phyloP scores from a whole-genome alignment of 225 moss, liverwort and hornwort genomes.

The Sphagnum tenellum region DNA sequence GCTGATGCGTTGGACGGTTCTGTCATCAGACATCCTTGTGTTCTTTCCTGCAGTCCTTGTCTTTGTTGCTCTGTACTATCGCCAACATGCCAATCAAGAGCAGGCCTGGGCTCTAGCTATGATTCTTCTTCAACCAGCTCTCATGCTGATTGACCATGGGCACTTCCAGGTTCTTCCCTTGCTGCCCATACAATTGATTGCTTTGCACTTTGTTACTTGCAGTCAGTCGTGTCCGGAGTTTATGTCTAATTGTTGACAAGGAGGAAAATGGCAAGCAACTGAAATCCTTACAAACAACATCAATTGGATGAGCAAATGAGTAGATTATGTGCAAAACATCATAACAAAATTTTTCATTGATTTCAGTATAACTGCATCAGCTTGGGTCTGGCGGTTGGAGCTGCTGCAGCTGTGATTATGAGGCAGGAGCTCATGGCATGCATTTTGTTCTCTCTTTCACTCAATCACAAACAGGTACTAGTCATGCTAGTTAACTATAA shows the following conservation, averaged over 20 bases:
- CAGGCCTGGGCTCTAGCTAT: slow-evolving; percentile 66
- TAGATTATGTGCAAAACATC: neutral
- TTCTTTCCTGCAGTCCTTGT: slow-evolving; percentile 97
- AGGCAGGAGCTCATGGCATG: slow-evolving; percentile 61
- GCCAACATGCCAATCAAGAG: slow-evolving; percentile 31
- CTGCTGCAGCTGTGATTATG: slow-evolving; percentile 69
- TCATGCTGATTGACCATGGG: slow-evolving; percentile 91
- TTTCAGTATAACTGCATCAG: slow-evolving; percentile 96
- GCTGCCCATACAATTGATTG: too few species aligned
- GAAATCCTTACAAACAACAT: too few species aligned
- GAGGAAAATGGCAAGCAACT: too few species aligned
- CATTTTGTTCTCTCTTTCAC: slow-evolving; percentile 73
- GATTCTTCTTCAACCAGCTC: slow-evolving; percentile 86
- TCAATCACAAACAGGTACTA: slow-evolving; percentile 95
- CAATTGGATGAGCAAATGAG: too few species aligned
- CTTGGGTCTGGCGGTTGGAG: slow-evolving; percentile 87
- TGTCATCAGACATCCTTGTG: slow-evolving; percentile 89
- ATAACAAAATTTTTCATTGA: neutral
- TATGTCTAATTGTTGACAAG: too few species aligned
- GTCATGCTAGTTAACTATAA: neutral
- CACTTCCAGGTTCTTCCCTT: slow-evolving; percentile 69
- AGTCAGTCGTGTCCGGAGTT: too few species aligned
- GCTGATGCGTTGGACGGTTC: slow-evolving; percentile 99
- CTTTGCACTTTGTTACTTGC: too few species aligned
- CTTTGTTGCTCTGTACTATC: slow-evolving; percentile 62